A percentile compares a stretch with the other conserved stretches of the same genome.
phyloP scores from a whole-genome alignment of 176 grass and related monocot species.

The Eremochloa ophiuroides region DNA sequence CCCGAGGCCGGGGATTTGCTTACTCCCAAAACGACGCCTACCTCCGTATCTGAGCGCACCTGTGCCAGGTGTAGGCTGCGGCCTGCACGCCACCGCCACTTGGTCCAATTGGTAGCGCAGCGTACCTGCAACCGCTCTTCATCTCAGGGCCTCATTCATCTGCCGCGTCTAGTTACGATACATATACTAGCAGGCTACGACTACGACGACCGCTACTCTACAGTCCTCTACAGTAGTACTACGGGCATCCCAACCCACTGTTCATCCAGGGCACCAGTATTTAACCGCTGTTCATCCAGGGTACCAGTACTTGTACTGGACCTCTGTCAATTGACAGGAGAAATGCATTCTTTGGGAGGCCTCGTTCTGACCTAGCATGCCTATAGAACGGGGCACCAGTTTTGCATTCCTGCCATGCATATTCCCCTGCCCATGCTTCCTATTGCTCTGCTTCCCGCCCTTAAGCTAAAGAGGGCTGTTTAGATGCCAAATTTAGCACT shows the following conservation, averaged over 20 bases:
- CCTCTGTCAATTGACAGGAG: background rate
- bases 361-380: background rate
- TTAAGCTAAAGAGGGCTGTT: too few species aligned
- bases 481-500: too few species aligned
- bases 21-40: conserved; percentile 45
- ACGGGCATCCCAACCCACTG: background rate
- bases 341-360: background rate
- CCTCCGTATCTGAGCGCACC: conserved; percentile 47
- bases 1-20: conserved; percentile 28
- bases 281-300: background rate
- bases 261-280: background rate
- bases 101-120: background rate
- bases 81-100: conserved; percentile 13
- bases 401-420: background rate
- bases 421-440: conserved; percentile 5
- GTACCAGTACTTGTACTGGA: background rate
- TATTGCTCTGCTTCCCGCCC: background rate
- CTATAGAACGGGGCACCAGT: background rate
- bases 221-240: background rate
- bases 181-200: background rate
- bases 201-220: background rate
- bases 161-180: background rate
- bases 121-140: conserved; percentile 1
- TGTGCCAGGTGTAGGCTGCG: background rate
- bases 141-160: background rate